These are phyloP conservation scores for Rhizopogon sp. DNA, from an alignment of 768 basidiomycete species.

Conservation along the genomic window DNA sequence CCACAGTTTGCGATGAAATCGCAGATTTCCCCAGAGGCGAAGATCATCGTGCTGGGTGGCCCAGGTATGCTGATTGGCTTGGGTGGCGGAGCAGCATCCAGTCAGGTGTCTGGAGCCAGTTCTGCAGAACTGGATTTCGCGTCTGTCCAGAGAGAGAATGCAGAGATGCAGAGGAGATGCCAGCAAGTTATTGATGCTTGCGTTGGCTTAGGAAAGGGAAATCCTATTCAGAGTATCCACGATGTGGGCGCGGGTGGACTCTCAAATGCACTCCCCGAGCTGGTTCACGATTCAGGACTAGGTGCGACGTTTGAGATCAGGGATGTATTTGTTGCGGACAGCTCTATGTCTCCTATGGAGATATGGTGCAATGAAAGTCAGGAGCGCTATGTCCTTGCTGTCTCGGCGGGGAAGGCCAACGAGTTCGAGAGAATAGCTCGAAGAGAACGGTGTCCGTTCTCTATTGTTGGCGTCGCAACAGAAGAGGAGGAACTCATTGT, in stretches of 20 bases:
- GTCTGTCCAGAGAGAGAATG: slow-evolving; percentile 95
- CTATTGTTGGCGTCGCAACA: slow-evolving; percentile 86
- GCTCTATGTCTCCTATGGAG: slow-evolving; percentile 97
- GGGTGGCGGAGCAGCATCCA: slow-evolving; percentile 94
- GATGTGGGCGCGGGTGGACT: slow-evolving; percentile 97
- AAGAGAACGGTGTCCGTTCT: slow-evolving; percentile 91
- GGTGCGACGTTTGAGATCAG: slow-evolving; percentile 93
- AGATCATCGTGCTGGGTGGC: slow-evolving; percentile 89
- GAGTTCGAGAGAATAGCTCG: slow-evolving; percentile 73
- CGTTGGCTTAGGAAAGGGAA: slow-evolving; percentile 49
- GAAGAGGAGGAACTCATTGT: slow-evolving; percentile 78
- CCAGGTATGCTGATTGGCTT: slow-evolving; percentile 96
- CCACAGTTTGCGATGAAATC: slow-evolving; percentile 78
- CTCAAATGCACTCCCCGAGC: slow-evolving; percentile 93
- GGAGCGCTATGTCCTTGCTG: slow-evolving; percentile 94
- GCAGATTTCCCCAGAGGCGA: slow-evolving; percentile 73
- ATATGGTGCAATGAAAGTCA: slow-evolving; percentile 99
- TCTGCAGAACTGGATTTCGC: slow-evolving; percentile 96
- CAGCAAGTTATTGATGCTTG: slow-evolving; percentile 98
- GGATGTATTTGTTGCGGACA: slow-evolving; percentile 87
- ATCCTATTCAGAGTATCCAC: slow-evolving; percentile 93
- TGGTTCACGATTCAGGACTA: slow-evolving; percentile 93
- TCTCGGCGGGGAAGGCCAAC: slow-evolving; percentile 56
- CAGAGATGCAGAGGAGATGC: slow-evolving; percentile 96
- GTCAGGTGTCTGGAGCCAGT: slow-evolving; percentile 85